Percentiles rank a stretch among this genome's conserved stretches.
phyloP scores from a whole-genome alignment of 2,329 filamentous ascomycete species.

The Fusarium sarcochroum region DNA sequence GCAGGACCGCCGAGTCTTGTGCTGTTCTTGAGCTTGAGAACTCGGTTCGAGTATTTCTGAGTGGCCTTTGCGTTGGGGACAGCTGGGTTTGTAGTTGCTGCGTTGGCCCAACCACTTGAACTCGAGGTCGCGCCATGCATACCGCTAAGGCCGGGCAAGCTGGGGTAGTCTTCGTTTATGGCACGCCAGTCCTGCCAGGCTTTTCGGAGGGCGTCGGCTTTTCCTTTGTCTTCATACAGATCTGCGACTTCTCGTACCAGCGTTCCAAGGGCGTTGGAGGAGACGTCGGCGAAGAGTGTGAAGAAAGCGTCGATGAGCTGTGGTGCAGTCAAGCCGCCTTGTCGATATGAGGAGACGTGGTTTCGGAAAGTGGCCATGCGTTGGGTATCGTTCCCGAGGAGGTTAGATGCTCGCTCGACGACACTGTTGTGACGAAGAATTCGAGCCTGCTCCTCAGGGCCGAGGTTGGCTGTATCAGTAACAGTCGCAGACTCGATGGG shows the following conservation, averaged over 20 bases:
- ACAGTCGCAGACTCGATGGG: slow-evolving; percentile 68
- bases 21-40: slow-evolving; percentile 72
- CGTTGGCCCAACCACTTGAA: slow-evolving; percentile 72
- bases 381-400: slow-evolving; percentile 81
- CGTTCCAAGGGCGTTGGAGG: slow-evolving; percentile 85
- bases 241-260: slow-evolving; percentile 93
- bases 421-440: slow-evolving; percentile 86
- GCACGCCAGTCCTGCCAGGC: slow-evolving; percentile 97
- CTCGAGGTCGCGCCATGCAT: slow-evolving; percentile 73
- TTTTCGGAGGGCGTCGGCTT: slow-evolving; percentile 79
- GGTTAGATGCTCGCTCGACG: slow-evolving; percentile 84
- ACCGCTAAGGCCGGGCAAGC: slow-evolving; percentile 81
- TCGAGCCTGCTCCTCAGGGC: slow-evolving; percentile 85
- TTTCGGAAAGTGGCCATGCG: slow-evolving; percentile 85
- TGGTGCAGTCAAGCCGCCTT: slow-evolving; percentile 76
- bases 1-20: slow-evolving; percentile 60
- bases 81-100: slow-evolving; percentile 69
- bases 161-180: slow-evolving; percentile 96
- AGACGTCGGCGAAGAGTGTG: slow-evolving; percentile 82
- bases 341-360: slow-evolving; percentile 83
- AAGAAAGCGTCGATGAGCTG: slow-evolving; percentile 91
- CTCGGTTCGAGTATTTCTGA: slow-evolving; percentile 66
- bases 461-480: slow-evolving; percentile 66
- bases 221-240: slow-evolving; percentile 86
- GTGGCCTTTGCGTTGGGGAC: slow-evolving; percentile 56